A percentile compares a stretch with the other conserved stretches of the same genome.
phyloP scores from a whole-genome alignment of 306 rosid genomes.

The Cicer judaicum region DNA sequence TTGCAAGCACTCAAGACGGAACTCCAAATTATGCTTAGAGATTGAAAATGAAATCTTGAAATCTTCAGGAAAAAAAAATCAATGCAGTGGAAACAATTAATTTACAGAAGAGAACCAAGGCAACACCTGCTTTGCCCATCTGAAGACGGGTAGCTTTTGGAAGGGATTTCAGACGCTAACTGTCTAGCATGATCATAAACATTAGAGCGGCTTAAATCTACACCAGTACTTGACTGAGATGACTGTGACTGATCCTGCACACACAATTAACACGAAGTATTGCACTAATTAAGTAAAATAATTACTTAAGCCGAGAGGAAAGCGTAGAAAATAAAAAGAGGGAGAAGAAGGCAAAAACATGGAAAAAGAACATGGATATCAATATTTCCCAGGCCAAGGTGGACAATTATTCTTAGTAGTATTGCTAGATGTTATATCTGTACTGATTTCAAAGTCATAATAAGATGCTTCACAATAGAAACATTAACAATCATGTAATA shows the following conservation, averaged over 20 bases:
- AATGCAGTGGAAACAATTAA: constrained; percentile 21
- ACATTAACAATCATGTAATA: constrained; percentile 9
- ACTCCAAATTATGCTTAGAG: constrained; percentile 53
- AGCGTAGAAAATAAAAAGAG: neutral
- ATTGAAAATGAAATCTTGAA: constrained; percentile 29
- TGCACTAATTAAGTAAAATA: constrained; percentile 9
- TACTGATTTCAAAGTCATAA: constrained; percentile 6
- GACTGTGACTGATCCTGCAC: constrained; percentile 65
- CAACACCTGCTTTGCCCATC: constrained; percentile 75
- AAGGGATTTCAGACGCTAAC: constrained; percentile 69
- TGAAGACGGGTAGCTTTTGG: constrained; percentile 46
- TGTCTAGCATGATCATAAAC: constrained; percentile 71
- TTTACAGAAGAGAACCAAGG: constrained; percentile 28
- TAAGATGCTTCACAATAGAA: neutral
- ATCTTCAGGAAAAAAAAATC: constrained; percentile 27
- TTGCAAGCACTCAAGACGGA: constrained; percentile 62
- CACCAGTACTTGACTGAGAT: constrained; percentile 56
- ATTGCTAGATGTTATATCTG: neutral
- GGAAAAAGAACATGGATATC: constrained; percentile 10
- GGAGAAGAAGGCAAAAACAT: neutral
- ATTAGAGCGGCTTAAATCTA: constrained; percentile 62
- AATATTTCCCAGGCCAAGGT: constrained; percentile 19
- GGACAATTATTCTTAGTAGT: neutral
- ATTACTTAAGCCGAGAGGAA: constrained; percentile 25
- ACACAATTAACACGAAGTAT: constrained; percentile 30